Conservation (phyloP, 2,329 filamentous ascomycete genomes). For the Calonectria pseudoreteaudii region DNA sequence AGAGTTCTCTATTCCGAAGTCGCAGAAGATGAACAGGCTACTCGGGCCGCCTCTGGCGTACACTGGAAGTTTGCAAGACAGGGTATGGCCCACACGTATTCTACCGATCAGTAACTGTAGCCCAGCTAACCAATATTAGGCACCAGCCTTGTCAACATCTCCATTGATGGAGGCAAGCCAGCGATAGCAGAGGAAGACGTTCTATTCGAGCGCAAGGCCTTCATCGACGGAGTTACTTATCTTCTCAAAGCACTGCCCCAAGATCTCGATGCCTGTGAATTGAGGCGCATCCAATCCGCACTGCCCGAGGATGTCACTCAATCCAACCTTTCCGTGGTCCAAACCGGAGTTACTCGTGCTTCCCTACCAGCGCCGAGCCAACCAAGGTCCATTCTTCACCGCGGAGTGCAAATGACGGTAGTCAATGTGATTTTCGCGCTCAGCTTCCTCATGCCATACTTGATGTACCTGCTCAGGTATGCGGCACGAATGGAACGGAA, state of each 20-base stretch:
- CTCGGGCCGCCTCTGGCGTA: conserved; percentile 46
- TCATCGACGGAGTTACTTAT: conserved; percentile 73
- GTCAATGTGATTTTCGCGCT: conserved; percentile 69
- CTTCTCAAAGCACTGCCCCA: conserved; percentile 72
- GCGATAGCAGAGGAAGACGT: conserved; percentile 38
- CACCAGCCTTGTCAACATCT: conserved; percentile 43
- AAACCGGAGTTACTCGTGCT: conserved; percentile 5
- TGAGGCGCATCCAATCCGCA: conserved; percentile 48
- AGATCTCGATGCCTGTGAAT: conserved; percentile 67
- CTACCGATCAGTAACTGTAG: background rate
- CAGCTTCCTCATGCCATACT: conserved; percentile 71
- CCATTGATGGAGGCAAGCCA: conserved; percentile 42
- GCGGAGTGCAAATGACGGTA: conserved; percentile 66
- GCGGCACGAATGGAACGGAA: conserved; percentile 74
- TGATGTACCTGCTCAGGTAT: conserved; percentile 64
- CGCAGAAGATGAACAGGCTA: conserved; percentile 31
- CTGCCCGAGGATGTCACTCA: conserved; percentile 38
- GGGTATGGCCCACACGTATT: conserved; percentile 33
- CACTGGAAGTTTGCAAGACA: conserved; percentile 50
- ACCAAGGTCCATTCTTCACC: conserved; percentile 66
- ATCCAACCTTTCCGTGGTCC: background rate
- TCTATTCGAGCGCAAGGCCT: conserved; percentile 66
- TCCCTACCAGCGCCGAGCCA: background rate
- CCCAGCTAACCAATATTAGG: conserved; percentile 28
- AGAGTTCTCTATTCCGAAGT: conserved; percentile 42